Conservation (phyloP, 176 grass and related monocot genomes). For the Eleusine coracana region DNA sequence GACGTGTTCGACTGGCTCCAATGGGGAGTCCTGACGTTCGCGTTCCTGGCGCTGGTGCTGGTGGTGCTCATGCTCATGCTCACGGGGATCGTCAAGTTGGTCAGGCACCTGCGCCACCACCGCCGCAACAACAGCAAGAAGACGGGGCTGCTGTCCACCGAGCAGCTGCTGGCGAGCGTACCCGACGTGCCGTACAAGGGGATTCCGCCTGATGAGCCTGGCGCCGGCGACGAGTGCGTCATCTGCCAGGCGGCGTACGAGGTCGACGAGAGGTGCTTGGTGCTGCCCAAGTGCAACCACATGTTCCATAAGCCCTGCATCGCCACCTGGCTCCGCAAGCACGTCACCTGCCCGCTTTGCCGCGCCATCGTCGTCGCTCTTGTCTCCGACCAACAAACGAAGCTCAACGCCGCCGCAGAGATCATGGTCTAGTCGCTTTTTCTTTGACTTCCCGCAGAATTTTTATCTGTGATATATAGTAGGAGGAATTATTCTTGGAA, state of each 20-base stretch:
- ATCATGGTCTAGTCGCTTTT: too few relatives aligned
- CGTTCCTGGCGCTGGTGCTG: background rate
- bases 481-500: too few relatives aligned
- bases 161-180: background rate
- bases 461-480: too few relatives aligned
- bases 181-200: background rate
- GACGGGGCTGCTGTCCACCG: too few relatives aligned
- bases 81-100: background rate
- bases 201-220: background rate
- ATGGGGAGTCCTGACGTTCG: background rate
- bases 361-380: too few relatives aligned
- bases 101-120: background rate
- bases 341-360: background rate
- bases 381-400: too few relatives aligned
- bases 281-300: background rate
- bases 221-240: background rate
- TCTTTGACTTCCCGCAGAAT: too few relatives aligned
- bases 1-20: background rate
- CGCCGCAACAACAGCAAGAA: too few relatives aligned
- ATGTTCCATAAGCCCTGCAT: background rate
- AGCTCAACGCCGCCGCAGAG: too few relatives aligned
- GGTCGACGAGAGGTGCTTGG: background rate
- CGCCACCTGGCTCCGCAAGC: background rate
- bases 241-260: background rate
- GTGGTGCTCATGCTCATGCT: background rate